Base-by-base conservation (phyloP, 106 monocot genomes). In the Dendrobium huoshanense region DNA sequence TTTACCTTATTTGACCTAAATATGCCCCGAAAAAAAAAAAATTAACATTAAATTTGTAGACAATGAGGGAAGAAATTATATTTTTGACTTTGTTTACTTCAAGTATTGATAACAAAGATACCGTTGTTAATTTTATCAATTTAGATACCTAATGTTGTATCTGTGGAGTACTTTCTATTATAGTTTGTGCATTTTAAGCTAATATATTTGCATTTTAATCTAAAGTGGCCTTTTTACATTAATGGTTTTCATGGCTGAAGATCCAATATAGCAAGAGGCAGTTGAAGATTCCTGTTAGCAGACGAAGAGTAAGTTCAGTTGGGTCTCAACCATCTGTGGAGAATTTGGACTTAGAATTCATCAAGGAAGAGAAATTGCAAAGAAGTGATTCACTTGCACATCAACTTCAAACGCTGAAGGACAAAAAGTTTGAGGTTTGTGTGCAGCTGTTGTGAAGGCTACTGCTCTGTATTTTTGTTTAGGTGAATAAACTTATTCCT, bases 331-430 rank as follows among this genome's bases (percentile, higher is more conserved):
- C 70, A 24, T 49, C 45, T 67, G 41, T 64, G 47, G 83, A 88
- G 42, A 86, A 88, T 54, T 81, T 81, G 85, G 88, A 88, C 41
- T 67, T 88, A 15, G 86, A 93, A 74, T 81, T 83, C 49, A 79
- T 90, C 61, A 83, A 85, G 81, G 77, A 72, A 20, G 83, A 93
- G 74, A 87, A 80, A 72, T 67, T 82, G 81, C 81, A 75, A 40
- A 49, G 61, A 83, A 78, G 72, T 42, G 72, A 83, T 77, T 90
- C 92, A 72, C 88, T 93, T 72, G 86, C 92, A 72, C 90, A 93
- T 64, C 90, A 88, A 78, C 86, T 93, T 78, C 86, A 70, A 61
- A 88, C 81, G 20, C 77, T 81, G 72, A 87, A 90, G 59, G 81
- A 58, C 75, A 79, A 42, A 75, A 87, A 83, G 64, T 22, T 24